phyloP scores from a whole-genome alignment of 306 rosid species.

The Vigna reflexopilosa region DNA sequence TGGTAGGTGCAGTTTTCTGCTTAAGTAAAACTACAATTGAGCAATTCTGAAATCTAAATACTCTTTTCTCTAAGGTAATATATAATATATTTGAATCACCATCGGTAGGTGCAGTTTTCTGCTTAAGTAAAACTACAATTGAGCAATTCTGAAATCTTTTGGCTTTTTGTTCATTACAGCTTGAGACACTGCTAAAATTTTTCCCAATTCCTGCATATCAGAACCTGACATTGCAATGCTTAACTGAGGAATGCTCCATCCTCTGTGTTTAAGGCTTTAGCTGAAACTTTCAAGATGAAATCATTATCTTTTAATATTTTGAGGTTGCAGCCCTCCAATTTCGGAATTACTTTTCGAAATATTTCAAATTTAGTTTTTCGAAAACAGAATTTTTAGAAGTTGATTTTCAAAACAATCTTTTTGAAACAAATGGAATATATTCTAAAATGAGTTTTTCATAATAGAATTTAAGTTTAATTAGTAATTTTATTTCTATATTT shows the following conservation, averaged over 20 bases:
- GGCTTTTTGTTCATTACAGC: constrained; percentile 58
- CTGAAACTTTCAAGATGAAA: constrained; percentile 16
- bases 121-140: constrained; percentile 9
- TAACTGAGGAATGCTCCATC: constrained; percentile 70
- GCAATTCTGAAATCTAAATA: too few relatives aligned
- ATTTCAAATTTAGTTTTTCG: too few relatives aligned
- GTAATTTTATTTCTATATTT: too few relatives aligned
- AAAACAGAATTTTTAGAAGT: too few relatives aligned
- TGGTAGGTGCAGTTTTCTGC: too few relatives aligned
- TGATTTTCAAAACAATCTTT: too few relatives aligned
- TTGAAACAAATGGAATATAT: too few relatives aligned
- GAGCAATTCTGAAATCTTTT: constrained; percentile 32
- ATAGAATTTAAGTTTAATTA: too few relatives aligned
- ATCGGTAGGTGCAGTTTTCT: constrained; percentile 58
- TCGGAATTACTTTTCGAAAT: constrained; percentile 62
- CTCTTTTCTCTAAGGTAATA: too few relatives aligned
- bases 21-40: too few relatives aligned
- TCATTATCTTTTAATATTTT: constrained; percentile 32
- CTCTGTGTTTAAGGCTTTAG: background rate
- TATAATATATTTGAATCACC: constrained; percentile 83
- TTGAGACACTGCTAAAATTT: constrained; percentile 81
- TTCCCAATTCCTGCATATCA: constrained; percentile 80
- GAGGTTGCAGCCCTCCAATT: constrained; percentile 88
- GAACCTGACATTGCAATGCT: constrained; percentile 78
- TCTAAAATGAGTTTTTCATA: too few relatives aligned